Percentiles rank a stretch among this genome's conserved stretches.
Evolutionary conservation across 2,329 filamentous ascomycete species (phyloP).

Genomic region (Ascochyta clinopodiicola): DNA sequence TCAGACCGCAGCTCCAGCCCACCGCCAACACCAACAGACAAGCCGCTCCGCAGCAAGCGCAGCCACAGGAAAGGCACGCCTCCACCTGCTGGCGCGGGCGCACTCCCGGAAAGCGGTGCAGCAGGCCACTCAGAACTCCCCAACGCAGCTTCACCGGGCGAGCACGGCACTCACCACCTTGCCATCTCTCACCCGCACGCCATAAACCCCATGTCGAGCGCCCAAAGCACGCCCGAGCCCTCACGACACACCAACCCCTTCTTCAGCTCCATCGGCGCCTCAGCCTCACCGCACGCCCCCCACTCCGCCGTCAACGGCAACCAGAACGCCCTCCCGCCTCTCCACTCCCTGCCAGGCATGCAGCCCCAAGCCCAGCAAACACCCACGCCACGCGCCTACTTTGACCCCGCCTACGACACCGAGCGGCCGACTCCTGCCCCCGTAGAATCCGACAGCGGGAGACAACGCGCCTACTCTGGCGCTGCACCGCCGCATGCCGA

Average conservation of each 20-base stretch:
- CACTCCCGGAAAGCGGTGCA: background rate
- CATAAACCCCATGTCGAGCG: constrained; percentile 43
- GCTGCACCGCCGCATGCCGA: constrained; percentile 30
- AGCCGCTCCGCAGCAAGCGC: constrained; percentile 76
- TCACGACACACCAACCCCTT: constrained; percentile 36
- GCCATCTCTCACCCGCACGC: constrained; percentile 21
- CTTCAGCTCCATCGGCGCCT: constrained; percentile 36
- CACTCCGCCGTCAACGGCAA: constrained; percentile 41
- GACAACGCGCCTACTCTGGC: constrained; percentile 39
- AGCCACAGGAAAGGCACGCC: constrained; percentile 60
- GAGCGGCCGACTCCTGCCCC: constrained; percentile 30
- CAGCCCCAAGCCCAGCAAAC: constrained; percentile 30
- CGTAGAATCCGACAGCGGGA: constrained; percentile 30
- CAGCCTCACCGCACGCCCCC: constrained; percentile 31
- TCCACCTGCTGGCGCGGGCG: constrained; percentile 24
- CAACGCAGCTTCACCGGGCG: constrained; percentile 24
- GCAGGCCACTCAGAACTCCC: constrained; percentile 9
- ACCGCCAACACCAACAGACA: constrained; percentile 81
- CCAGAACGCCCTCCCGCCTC: constrained; percentile 30
- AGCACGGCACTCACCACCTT: constrained; percentile 20
- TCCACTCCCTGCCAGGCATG: constrained; percentile 36
- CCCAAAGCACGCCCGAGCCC: constrained; percentile 50
- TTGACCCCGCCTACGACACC: constrained; percentile 44
- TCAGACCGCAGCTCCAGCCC: constrained; percentile 80
- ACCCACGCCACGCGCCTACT: constrained; percentile 33